These are phyloP conservation scores for Elongisporangium prolatum DNA, from an alignment of 352 stramenopile genomes.

Conservation along the genomic window DNA sequence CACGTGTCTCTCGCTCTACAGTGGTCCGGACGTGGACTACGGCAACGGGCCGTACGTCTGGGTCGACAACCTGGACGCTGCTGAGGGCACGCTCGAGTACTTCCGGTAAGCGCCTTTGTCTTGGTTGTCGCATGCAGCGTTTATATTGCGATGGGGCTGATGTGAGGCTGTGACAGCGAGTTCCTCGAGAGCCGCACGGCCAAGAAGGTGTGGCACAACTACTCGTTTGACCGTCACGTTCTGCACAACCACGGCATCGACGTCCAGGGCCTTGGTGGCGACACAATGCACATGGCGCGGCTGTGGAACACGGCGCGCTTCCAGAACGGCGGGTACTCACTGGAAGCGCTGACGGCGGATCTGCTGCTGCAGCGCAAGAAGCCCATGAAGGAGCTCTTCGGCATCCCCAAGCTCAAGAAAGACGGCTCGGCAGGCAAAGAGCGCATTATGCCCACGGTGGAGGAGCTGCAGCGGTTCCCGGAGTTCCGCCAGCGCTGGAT, in stretches of 20 bases:
- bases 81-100: slow-evolving; percentile 77
- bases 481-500: slow-evolving; percentile 93
- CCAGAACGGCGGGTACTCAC: slow-evolving; percentile 89
- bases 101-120: slow-evolving; percentile 24
- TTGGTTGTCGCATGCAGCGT: neutral
- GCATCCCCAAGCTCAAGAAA: slow-evolving; percentile 93
- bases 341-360: slow-evolving; percentile 92
- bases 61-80: slow-evolving; percentile 92
- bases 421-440: slow-evolving; percentile 92
- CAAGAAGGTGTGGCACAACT: slow-evolving; percentile 99
- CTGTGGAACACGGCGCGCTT: slow-evolving; percentile 84
- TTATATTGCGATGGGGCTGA: neutral
- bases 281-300: slow-evolving; percentile 99
- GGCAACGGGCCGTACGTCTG: slow-evolving; percentile 90
- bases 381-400: slow-evolving; percentile 98
- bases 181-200: slow-evolving; percentile 91
- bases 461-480: slow-evolving; percentile 81
- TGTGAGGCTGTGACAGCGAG: slow-evolving; percentile 52
- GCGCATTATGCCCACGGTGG: slow-evolving; percentile 63
- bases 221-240: slow-evolving; percentile 99
- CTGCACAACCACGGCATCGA: slow-evolving; percentile 97
- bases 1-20: slow-evolving; percentile 97
- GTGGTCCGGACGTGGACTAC: slow-evolving; percentile 95
- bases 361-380: slow-evolving; percentile 87
- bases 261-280: slow-evolving; percentile 88